These are phyloP conservation scores for Jaltomata sinuosa DNA, from an alignment of 257 asterid genomes.

Conservation along the genomic window DNA sequence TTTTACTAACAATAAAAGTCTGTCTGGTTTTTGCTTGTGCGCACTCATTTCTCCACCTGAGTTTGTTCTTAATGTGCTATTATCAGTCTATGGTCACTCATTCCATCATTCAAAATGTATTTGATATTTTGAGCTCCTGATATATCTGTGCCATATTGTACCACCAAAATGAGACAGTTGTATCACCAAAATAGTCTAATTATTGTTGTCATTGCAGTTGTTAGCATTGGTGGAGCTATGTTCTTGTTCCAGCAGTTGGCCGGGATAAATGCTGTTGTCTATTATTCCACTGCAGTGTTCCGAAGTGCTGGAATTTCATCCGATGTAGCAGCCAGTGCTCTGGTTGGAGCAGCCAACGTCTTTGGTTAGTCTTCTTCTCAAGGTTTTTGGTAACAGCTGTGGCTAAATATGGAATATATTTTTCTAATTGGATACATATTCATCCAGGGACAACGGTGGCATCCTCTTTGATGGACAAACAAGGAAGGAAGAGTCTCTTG, in stretches of 20 bases:
- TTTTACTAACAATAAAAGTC: not conserved
- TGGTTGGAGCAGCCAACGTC: slow-evolving; percentile 94
- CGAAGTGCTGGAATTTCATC: slow-evolving; percentile 90
- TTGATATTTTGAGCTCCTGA: not conserved
- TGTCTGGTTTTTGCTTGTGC: not conserved
- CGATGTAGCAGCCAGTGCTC: slow-evolving; percentile 91
- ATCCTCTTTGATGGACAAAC: slow-evolving; percentile 86
- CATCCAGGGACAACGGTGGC: slow-evolving; percentile 75
- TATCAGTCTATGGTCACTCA: not conserved
- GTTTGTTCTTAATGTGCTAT: not conserved
- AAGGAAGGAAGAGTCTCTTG: slow-evolving; percentile 94
- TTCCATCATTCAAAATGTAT: not conserved
- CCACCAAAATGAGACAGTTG: not conserved
- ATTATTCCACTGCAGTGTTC: slow-evolving; percentile 89
- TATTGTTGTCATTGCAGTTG: slow-evolving; percentile 48
- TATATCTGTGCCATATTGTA: not conserved
- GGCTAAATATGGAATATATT: not conserved
- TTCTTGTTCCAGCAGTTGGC: slow-evolving; percentile 90
- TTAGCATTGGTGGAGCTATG: slow-evolving; percentile 86
- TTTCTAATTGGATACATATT: slow-evolving; percentile 4
- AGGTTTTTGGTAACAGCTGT: not conserved
- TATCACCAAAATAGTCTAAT: not conserved
- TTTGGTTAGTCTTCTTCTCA: slow-evolving; percentile 49
- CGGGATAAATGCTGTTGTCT: slow-evolving; percentile 90
- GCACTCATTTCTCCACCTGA: not conserved